Evolutionary conservation across 129 eudicot genomes (phyloP).

Genomic region (Helichrysum umbraculigerum): DNA sequence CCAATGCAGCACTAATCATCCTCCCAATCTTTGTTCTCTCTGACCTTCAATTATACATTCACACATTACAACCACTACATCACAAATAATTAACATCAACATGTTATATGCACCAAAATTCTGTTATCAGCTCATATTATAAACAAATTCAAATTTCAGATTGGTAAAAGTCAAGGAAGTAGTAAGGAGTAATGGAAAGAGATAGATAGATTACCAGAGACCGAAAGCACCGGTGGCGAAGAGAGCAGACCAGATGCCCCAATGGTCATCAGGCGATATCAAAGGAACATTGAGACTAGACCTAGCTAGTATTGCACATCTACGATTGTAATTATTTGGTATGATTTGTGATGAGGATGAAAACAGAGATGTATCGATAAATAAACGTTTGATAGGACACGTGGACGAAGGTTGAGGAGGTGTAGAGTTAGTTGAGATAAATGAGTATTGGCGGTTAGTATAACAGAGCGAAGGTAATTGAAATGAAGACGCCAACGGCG

Average conservation of each 20-base stretch:
- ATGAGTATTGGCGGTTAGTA: neutral
- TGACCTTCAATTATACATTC: slow-evolving; percentile 48
- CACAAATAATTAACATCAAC: neutral
- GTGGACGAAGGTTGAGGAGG: neutral
- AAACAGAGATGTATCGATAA: neutral
- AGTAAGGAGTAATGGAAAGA: neutral
- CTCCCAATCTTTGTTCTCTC: slow-evolving; percentile 84
- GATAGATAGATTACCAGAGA: slow-evolving; percentile 52
- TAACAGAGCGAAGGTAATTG: neutral
- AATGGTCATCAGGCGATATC: slow-evolving; percentile 66
- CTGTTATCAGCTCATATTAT: neutral
- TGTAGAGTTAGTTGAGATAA: neutral
- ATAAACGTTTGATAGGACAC: neutral
- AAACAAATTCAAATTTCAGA: neutral
- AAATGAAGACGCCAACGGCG: slow-evolving; percentile 35
- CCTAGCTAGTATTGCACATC: slow-evolving; percentile 24
- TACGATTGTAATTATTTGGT: slow-evolving; percentile 1
- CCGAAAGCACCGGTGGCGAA: slow-evolving; percentile 72
- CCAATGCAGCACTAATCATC: slow-evolving; percentile 84
- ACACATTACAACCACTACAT: neutral
- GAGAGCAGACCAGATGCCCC: slow-evolving; percentile 83
- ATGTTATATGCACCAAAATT: neutral
- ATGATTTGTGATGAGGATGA: slow-evolving; percentile 19
- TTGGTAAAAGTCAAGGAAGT: neutral
- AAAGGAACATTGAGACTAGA: slow-evolving; percentile 48